These are phyloP conservation scores for Picochlorum sp. DNA, from an alignment of 139 green algal genomes.

Conservation along the genomic window DNA sequence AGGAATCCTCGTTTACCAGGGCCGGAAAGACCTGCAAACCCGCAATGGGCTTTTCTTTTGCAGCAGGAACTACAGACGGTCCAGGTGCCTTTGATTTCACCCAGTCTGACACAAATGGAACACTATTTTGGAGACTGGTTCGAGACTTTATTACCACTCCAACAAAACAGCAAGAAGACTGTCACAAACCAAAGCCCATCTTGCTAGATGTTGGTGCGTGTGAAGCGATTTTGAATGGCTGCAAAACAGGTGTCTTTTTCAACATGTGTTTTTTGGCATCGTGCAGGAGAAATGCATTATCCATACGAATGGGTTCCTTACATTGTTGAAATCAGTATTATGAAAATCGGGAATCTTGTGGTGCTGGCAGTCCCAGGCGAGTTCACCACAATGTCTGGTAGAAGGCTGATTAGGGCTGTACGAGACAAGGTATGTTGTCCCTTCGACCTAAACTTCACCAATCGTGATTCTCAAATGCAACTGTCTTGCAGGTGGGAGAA, in stretches of 20 bases:
- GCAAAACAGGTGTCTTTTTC: constrained; percentile 16
- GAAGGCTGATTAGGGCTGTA: constrained; percentile 49
- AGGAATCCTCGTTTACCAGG: constrained; percentile 22
- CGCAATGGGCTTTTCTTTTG: constrained; percentile 81
- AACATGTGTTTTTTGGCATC: constrained; percentile 13
- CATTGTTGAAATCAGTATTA: constrained; percentile 50
- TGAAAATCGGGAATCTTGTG: constrained; percentile 42
- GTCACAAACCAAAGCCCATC: constrained; percentile 79
- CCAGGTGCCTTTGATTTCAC: constrained; percentile 78
- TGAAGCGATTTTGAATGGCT: neutral
- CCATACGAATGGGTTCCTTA: constrained; percentile 63
- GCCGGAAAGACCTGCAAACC: constrained; percentile 52
- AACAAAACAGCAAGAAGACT: constrained; percentile 44
- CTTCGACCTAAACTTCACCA: neutral
- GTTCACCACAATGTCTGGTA: constrained; percentile 76
- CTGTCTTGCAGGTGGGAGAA: constrained; percentile 16
- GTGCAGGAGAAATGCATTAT: constrained; percentile 31
- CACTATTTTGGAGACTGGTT: constrained; percentile 63
- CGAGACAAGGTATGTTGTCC: constrained; percentile 17
- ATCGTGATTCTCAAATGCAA: neutral
- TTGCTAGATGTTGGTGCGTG: constrained; percentile 54
- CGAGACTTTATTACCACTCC: constrained; percentile 43
- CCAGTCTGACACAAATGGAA: constrained; percentile 63
- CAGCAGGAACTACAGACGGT: constrained; percentile 77
- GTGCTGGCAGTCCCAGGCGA: constrained; percentile 62